These are phyloP conservation scores for Parascedosporium putredinis DNA, from an alignment of 2,329 filamentous ascomycete species.

Conservation along the genomic window DNA sequence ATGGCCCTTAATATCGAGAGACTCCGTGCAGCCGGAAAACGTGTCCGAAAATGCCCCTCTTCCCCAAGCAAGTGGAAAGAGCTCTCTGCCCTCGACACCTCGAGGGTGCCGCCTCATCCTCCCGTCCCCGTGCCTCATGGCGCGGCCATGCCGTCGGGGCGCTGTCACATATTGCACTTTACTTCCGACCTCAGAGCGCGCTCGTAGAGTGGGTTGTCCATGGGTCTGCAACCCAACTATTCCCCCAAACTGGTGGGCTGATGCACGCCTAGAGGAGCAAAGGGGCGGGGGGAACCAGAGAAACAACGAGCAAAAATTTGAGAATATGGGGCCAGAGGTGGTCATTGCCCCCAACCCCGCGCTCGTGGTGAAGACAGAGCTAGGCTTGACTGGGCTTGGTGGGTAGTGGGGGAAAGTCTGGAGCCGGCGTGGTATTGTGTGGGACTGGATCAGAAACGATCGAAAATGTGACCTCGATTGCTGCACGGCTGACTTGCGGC, in stretches of 20 bases:
- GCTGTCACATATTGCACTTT: background rate
- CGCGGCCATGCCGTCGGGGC: background rate
- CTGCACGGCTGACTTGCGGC: no score
- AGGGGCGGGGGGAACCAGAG: no score
- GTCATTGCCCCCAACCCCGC: no score
- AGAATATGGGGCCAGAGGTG: no score
- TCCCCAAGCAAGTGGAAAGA: background rate
- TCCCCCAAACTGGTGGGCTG: background rate
- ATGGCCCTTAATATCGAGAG: conserved; percentile 2
- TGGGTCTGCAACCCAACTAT: background rate
- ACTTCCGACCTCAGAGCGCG: background rate
- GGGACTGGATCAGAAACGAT: background rate
- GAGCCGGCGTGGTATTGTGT: background rate
- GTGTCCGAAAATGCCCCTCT: conserved; percentile 2
- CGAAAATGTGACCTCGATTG: no score
- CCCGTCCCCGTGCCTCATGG: background rate
- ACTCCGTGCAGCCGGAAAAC: conserved; percentile 2
- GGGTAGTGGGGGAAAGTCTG: background rate
- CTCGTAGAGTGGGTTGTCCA: background rate
- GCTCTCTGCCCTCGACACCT: no score
- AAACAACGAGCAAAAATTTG: no score
- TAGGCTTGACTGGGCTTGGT: no score
- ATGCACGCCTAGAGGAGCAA: background rate
- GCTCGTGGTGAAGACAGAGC: no score
- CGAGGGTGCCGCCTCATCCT: background rate